Percentiles rank a stretch among this genome's conserved stretches.
Conservation (phyloP, 2,329 filamentous ascomycete species). For the Paraphaeosphaeria sporulosa region DNA sequence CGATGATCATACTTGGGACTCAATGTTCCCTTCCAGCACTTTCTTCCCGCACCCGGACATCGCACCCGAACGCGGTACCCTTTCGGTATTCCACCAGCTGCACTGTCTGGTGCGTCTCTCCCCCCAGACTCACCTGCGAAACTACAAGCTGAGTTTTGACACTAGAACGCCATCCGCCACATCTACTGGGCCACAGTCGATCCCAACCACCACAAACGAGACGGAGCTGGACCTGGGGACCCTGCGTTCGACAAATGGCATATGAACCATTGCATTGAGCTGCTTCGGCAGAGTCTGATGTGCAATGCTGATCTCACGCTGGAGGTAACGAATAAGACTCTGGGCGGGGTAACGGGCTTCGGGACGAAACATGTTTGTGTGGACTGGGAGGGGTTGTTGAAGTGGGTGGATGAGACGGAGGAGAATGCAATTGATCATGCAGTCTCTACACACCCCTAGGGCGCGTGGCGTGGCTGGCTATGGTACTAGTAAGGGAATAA, state of each 20-base stretch:
- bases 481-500: too few species aligned
- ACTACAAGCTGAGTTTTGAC: neutral
- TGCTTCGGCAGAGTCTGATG: slow-evolving; percentile 23
- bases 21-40: neutral
- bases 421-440: neutral
- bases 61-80: neutral
- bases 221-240: neutral
- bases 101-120: neutral
- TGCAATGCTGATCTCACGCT: slow-evolving; percentile 25
- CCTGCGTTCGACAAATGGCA: slow-evolving; percentile 10
- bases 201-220: neutral
- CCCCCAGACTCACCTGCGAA: neutral
- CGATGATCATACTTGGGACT: neutral
- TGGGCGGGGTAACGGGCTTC: slow-evolving; percentile 23
- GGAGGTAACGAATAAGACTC: slow-evolving; percentile 16
- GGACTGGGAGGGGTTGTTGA: slow-evolving; percentile 20
- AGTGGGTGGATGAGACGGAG: neutral
- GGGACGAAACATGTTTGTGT: slow-evolving; percentile 22
- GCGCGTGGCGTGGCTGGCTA: too few species aligned
- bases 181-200: neutral
- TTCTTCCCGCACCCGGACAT: slow-evolving; percentile 6
- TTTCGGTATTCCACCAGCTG: slow-evolving; percentile 9
- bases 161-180: neutral
- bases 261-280: slow-evolving; percentile 23
- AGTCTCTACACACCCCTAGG: neutral